These are phyloP conservation scores for Fraxinus paxiana DNA, from an alignment of 305 asterid genomes.

Conservation along the genomic window DNA sequence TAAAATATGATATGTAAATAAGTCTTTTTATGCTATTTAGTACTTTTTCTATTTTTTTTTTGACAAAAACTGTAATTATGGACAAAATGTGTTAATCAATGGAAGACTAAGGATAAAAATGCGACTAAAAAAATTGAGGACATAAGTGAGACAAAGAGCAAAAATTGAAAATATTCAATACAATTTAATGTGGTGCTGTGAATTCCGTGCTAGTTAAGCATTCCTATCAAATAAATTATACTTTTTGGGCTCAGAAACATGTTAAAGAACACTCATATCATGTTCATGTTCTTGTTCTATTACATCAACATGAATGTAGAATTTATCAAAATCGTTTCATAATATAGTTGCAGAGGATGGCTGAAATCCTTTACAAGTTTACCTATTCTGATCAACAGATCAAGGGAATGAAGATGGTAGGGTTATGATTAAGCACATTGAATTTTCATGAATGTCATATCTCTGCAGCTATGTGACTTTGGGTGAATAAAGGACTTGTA, in stretches of 20 bases:
- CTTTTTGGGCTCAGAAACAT: neutral
- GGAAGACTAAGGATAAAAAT: neutral
- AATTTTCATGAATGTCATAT: constrained; percentile 10
- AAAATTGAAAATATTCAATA: neutral
- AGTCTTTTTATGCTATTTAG: too few species aligned
- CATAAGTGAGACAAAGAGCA: neutral
- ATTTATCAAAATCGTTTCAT: neutral
- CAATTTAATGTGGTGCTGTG: constrained; percentile 39
- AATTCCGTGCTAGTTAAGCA: neutral
- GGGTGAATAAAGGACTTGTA: neutral
- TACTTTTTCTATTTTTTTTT: too few species aligned
- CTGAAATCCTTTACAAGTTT: constrained; percentile 49
- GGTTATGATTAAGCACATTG: neutral
- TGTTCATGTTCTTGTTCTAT: neutral
- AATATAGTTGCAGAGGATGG: constrained; percentile 44
- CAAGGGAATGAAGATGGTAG: constrained; percentile 60
- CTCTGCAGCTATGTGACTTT: neutral
- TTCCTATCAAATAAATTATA: neutral
- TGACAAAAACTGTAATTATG: neutral
- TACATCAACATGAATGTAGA: neutral
- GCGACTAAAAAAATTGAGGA: neutral
- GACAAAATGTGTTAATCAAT: too few species aligned
- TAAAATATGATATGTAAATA: too few species aligned
- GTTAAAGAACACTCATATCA: neutral
- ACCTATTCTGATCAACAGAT: constrained; percentile 49